These are phyloP conservation scores for Aspergillus sclerotioniger DNA, from an alignment of 495 filamentous ascomycete species.

Conservation along the genomic window DNA sequence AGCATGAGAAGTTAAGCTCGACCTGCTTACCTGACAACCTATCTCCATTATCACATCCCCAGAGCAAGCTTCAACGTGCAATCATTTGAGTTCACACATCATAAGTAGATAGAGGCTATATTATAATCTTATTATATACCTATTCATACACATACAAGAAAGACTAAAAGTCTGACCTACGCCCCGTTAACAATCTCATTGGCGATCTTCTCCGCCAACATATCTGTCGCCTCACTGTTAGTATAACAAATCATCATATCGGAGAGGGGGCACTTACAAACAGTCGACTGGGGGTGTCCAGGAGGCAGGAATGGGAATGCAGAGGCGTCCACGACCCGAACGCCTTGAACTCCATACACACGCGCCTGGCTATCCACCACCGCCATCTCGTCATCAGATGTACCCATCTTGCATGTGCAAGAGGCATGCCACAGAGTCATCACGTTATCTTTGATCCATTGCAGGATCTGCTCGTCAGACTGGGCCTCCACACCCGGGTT, in stretches of 20 bases:
- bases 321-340: slow-evolving; percentile 59
- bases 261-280: slow-evolving; percentile 32
- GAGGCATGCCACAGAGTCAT: slow-evolving; percentile 51
- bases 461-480: slow-evolving; percentile 52
- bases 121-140: no score
- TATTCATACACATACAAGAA: no score
- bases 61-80: no score
- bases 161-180: no score
- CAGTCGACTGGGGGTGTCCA: slow-evolving; percentile 49
- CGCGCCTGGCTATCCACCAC: slow-evolving; percentile 54
- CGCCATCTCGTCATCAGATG: slow-evolving; percentile 43
- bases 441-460: slow-evolving; percentile 35
- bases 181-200: slow-evolving; percentile 32
- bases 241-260: neutral
- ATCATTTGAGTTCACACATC: no score
- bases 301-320: slow-evolving; percentile 53
- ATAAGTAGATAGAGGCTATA: no score
- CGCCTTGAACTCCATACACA: slow-evolving; percentile 49
- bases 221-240: slow-evolving; percentile 22
- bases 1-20: no score
- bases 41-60: no score
- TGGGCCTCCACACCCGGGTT: slow-evolving; percentile 46
- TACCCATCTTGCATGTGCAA: slow-evolving; percentile 57
- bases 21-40: no score
- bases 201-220: slow-evolving; percentile 57